These are phyloP conservation scores for Garcia nutans DNA, from an alignment of 345 rosid species.

Conservation along the genomic window DNA sequence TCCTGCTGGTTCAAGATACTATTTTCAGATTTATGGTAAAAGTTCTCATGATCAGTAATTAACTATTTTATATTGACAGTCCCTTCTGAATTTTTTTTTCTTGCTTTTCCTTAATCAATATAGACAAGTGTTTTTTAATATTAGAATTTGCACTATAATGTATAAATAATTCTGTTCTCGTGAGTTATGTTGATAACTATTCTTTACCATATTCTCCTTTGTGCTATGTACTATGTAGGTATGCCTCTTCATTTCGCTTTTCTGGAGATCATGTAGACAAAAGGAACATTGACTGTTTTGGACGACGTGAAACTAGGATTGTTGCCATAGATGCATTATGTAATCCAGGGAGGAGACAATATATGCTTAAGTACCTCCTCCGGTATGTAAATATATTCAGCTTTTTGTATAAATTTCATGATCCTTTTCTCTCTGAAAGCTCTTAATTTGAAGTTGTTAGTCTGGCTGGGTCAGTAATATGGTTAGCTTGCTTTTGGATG, in stretches of 20 bases:
- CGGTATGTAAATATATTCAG: constrained; percentile 44
- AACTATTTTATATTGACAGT: not conserved
- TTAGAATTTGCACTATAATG: not conserved
- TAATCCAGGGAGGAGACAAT: constrained; percentile 62
- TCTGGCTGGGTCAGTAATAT: not conserved
- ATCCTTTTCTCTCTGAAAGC: not conserved
- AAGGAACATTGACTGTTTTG: constrained; percentile 49
- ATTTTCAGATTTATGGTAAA: not conserved
- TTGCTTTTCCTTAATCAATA: not conserved
- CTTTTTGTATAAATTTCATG: not conserved
- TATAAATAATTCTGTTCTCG: not conserved
- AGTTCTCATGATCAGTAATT: not conserved
- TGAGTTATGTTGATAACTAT: constrained; percentile 21
- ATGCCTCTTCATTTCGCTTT: constrained; percentile 90
- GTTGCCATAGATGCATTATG: constrained; percentile 85
- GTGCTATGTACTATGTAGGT: constrained; percentile 41
- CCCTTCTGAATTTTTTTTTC: not conserved
- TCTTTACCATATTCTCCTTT: constrained; percentile 19
- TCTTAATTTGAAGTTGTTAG: not conserved
- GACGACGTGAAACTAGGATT: constrained; percentile 65
- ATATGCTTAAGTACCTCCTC: constrained; percentile 43
- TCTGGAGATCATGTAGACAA: constrained; percentile 72
- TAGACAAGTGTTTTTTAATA: not conserved
- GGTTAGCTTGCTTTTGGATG: not conserved
- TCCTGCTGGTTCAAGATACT: not conserved